Evolutionary conservation across 169 alveolate genomes (phyloP).

Genomic region (Besnoitia besnoiti): DNA sequence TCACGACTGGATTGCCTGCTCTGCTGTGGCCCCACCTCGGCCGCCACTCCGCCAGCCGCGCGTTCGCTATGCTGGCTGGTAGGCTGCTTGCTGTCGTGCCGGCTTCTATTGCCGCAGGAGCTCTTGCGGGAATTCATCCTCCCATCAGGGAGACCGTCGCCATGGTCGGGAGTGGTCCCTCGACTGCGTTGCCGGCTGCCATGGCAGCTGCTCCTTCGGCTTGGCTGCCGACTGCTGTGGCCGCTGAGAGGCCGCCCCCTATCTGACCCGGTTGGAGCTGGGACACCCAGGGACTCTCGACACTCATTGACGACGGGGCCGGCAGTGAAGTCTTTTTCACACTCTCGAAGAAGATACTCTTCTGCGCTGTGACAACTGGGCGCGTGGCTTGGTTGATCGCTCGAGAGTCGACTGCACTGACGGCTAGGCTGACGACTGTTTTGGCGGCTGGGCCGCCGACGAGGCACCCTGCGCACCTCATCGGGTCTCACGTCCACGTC

Average conservation of each 20-base stretch:
- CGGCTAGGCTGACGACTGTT: neutral
- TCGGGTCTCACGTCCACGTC: neutral
- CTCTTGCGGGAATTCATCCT: neutral
- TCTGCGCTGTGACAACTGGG: slow-evolving; percentile 11
- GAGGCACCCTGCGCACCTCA: neutral
- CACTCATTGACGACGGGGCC: too few relatives aligned
- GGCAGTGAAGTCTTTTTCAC: neutral
- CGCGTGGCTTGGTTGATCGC: neutral
- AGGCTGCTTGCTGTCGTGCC: too few relatives aligned
- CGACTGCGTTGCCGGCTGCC: neutral
- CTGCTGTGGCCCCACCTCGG: too few relatives aligned
- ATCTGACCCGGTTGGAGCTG: neutral
- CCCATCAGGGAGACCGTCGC: neutral
- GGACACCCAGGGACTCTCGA: too few relatives aligned
- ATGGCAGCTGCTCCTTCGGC: neutral
- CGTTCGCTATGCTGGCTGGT: too few relatives aligned
- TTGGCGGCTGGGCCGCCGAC: slow-evolving; percentile 5
- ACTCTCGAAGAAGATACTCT: too few relatives aligned
- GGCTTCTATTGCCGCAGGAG: too few relatives aligned
- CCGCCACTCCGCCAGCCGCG: too few relatives aligned
- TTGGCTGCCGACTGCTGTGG: neutral
- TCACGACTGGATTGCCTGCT: neutral
- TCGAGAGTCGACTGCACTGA: neutral
- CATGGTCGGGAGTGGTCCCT: neutral
- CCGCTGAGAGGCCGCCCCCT: neutral